Base-by-base conservation (phyloP, 2,329 filamentous ascomycete species). In the Emergomyces africanus region DNA sequence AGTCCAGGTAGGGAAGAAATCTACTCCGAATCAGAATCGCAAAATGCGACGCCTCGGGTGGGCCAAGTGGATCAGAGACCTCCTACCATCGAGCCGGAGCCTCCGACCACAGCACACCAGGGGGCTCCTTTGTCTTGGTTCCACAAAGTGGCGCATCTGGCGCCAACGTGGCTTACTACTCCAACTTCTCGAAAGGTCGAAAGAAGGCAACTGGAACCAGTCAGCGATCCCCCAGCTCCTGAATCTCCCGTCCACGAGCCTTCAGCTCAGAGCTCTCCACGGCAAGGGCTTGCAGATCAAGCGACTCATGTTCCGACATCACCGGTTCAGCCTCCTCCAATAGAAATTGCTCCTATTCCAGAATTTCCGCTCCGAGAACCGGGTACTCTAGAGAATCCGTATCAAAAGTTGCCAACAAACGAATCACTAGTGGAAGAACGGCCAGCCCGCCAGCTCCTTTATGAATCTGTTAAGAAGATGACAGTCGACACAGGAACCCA, bases 41-140 rank as follows among this genome's bases (percentile, higher is more conserved):
- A 28, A 33, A 44, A n/a, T 42, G 9, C 39, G 15, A 42, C 39
- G 1, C n/a, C 50, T 54, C 33, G 20, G 10, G 33, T 20, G 3
- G 33, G 12, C 12, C 33, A 39, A 18, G n/a, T 18, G 39, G 33
- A 54, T 18, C 33, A 15, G 30, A n/a, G 15, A 10, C 50, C 20
- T 37, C 37, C n/a, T 54, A 39, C 30, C n/a, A 35, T 37, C 6
- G 4, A 37, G 28, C 1, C 18, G 30, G 15, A 51, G 14, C 14
- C 30, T 39, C 33, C 33, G 3, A 23, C 33, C 25, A 23, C 15
- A 33, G 4, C 18, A 30, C 37, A 55, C n/a, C 39, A 55, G 25
- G 37, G 33, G 15, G 14, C 35, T 42, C 37, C 66, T 57, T 69
- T 71, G 62, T 70, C 72, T 60, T 75, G 71, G 73, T 72, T 73